Conservation (phyloP, 805 yeast genomes). For the Ogataea parapolymorpha region DNA sequence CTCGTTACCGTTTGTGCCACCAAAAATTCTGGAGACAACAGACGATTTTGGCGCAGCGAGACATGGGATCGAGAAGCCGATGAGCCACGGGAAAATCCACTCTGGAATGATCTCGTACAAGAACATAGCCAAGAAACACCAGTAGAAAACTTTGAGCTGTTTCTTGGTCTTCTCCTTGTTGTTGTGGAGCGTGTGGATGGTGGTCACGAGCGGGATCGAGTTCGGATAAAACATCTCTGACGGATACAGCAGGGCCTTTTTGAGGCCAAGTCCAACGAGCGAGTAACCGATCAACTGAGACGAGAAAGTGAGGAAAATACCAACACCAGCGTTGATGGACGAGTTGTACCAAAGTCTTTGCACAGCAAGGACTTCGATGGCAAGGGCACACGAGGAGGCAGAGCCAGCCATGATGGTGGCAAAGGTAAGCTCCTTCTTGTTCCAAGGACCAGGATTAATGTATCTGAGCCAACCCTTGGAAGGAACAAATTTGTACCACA, state of each 20-base stretch:
- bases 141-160: slow-evolving; percentile 25
- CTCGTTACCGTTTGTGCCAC: slow-evolving; percentile 34
- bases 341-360: slow-evolving; percentile 32
- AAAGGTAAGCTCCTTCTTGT: slow-evolving; percentile 42
- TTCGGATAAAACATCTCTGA: slow-evolving; percentile 39
- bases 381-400: slow-evolving; percentile 30
- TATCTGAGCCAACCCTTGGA: slow-evolving; percentile 21
- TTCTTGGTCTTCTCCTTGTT: slow-evolving; percentile 20
- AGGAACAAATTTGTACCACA: slow-evolving; percentile 28
- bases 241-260: slow-evolving; percentile 25
- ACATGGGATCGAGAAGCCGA: slow-evolving; percentile 31
- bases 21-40: slow-evolving; percentile 31
- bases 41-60: slow-evolving; percentile 28
- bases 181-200: slow-evolving; percentile 27
- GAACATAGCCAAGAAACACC: slow-evolving; percentile 25
- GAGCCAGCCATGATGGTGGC: slow-evolving; percentile 37
- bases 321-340: slow-evolving; percentile 26
- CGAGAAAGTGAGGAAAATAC: slow-evolving; percentile 32
- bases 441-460: slow-evolving; percentile 41
- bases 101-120: slow-evolving; percentile 32
- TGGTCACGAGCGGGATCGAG: slow-evolving; percentile 33
- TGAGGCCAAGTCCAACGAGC: slow-evolving; percentile 28
- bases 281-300: slow-evolving; percentile 33
- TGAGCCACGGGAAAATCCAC: slow-evolving; percentile 30
- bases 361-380: slow-evolving; percentile 34